Percentiles rank a stretch among this genome's conserved stretches.
Evolutionary conservation across 2,329 filamentous ascomycete genomes (phyloP).

Genomic region (Verticillium nubilum): DNA sequence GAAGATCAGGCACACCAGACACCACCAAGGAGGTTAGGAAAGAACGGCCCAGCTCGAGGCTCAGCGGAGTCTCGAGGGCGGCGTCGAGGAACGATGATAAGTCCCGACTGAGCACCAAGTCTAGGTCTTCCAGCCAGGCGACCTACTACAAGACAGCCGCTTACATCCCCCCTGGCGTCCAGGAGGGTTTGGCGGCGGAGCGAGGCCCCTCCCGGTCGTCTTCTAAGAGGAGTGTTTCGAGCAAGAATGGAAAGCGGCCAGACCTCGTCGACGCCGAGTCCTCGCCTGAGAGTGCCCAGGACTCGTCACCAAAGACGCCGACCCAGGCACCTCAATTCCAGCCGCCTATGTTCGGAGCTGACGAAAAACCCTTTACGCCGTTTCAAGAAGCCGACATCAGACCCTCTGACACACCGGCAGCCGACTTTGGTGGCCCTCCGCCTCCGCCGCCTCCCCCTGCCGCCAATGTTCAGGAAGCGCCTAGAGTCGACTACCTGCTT

Average conservation of each 20-base stretch:
- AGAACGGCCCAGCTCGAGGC: constrained; percentile 36
- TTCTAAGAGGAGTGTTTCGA: constrained; percentile 22
- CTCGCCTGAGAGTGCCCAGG: constrained; percentile 40
- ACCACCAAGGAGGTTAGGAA: constrained; percentile 18
- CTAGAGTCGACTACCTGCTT: constrained; percentile 85
- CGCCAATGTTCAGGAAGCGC: constrained; percentile 63
- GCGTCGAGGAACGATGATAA: constrained; percentile 41
- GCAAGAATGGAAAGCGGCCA: constrained; percentile 40
- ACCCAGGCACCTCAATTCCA: constrained; percentile 49
- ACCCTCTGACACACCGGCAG: constrained; percentile 32
- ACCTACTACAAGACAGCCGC: constrained; percentile 39
- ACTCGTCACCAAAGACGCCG: constrained; percentile 58
- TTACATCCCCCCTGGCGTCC: constrained; percentile 17
- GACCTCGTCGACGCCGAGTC: constrained; percentile 34
- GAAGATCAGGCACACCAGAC: constrained; percentile 18
- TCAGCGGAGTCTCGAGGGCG: constrained; percentile 36
- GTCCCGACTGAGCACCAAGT: constrained; percentile 49
- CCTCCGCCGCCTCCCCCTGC: constrained; percentile 67
- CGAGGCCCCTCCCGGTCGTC: constrained; percentile 12
- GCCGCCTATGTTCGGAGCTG: constrained; percentile 29
- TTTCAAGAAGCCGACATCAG: constrained; percentile 30
- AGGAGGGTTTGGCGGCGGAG: constrained; percentile 16
- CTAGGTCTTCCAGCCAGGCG: constrained; percentile 53
- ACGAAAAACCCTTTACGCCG: constrained; percentile 29
- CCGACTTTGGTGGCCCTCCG: constrained; percentile 30